Conservation (phyloP, 108 stramenopile genomes). For the Nannochloropsis gaditana region DNA sequence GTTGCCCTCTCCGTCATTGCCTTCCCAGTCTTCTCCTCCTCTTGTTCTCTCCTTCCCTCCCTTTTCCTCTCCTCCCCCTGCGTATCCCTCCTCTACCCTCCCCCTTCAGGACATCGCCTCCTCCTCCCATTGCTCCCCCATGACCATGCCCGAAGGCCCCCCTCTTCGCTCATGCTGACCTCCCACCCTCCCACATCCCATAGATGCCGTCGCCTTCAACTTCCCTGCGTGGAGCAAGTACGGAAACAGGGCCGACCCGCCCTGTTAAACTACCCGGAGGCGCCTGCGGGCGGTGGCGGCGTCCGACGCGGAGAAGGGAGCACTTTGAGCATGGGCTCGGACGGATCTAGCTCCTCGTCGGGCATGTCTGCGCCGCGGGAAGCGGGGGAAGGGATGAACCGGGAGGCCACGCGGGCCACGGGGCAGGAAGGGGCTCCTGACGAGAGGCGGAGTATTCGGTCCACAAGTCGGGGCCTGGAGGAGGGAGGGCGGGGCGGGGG, state of each 20-base stretch:
- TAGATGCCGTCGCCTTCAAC: background rate
- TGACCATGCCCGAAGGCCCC: background rate
- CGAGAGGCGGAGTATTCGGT: too few species aligned
- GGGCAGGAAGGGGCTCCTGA: too few species aligned
- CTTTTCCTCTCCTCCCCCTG: background rate
- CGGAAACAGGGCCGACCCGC: slow-evolving; percentile 4
- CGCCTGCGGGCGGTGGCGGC: background rate
- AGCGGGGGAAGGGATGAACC: too few species aligned
- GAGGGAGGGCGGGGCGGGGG: too few species aligned
- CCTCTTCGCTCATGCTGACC: too few species aligned
- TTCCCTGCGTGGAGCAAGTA: slow-evolving; percentile 14
- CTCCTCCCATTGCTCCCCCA: background rate
- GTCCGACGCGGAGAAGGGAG: background rate
- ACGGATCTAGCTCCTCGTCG: too few species aligned
- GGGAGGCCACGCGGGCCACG: too few species aligned
- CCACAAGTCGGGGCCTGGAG: too few species aligned
- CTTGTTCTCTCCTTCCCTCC: background rate
- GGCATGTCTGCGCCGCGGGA: too few species aligned
- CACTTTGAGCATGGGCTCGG: too few species aligned
- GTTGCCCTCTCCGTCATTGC: background rate
- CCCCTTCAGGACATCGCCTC: background rate
- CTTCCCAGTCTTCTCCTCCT: background rate
- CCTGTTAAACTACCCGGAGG: background rate
- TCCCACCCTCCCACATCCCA: too few species aligned
- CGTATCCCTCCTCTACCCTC: background rate